Evolutionary conservation across 1,139 yeast species (phyloP).

Genomic region (Taiozyma sp.): DNA sequence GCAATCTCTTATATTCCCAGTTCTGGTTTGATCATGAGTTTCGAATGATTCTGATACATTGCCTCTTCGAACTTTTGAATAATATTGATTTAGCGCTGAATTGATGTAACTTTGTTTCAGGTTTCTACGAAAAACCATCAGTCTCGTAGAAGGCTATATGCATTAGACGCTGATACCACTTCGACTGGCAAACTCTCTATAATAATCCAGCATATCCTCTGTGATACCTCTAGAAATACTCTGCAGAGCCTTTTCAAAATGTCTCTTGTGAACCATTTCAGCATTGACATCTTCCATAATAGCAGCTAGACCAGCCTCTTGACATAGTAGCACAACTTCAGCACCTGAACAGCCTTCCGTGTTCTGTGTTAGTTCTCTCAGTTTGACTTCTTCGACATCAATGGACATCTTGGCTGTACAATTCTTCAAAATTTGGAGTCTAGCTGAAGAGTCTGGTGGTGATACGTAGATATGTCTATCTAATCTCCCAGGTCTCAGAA

Average conservation of each 20-base stretch:
- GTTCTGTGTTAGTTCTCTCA: constrained; percentile 48
- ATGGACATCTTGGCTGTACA: constrained; percentile 53
- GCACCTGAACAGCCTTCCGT: constrained; percentile 97
- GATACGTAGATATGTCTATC: constrained; percentile 90
- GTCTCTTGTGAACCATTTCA: constrained; percentile 48
- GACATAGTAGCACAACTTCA: constrained; percentile 86
- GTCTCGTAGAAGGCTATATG: not conserved
- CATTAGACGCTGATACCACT: constrained; percentile 15
- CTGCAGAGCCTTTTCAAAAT: constrained; percentile 66
- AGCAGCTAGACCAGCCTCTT: constrained; percentile 92
- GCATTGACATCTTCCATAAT: constrained; percentile 72
- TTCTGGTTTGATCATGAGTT: too few species aligned
- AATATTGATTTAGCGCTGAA: too few species aligned
- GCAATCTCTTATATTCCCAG: too few species aligned
- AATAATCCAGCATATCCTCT: constrained; percentile 74
- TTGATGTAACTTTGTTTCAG: too few species aligned
- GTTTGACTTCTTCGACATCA: constrained; percentile 37
- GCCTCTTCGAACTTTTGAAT: too few species aligned
- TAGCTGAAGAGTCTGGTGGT: constrained; percentile 82
- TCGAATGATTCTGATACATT: too few species aligned
- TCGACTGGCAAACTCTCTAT: constrained; percentile 52
- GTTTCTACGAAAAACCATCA: too few species aligned
- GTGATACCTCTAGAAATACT: constrained; percentile 79
- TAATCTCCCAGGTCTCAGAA: constrained; percentile 89
- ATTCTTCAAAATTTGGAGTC: constrained; percentile 70